Conservation (phyloP, 495 filamentous ascomycete species). For the Penicillium argentinense region DNA sequence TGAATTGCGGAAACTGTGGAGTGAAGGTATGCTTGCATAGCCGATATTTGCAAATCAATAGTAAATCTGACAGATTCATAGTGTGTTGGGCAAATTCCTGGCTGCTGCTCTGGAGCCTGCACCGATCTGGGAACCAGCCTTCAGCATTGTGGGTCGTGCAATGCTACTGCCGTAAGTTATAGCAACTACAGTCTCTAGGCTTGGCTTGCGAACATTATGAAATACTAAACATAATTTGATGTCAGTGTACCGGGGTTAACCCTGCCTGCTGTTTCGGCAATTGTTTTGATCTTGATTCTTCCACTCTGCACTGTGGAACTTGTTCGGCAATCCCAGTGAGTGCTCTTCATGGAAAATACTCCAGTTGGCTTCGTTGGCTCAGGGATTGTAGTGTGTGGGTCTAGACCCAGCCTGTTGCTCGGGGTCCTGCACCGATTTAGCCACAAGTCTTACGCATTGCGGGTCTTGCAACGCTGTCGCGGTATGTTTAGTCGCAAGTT, state of each 20-base stretch:
- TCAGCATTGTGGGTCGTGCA: slow-evolving; percentile 15
- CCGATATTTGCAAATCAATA: background rate
- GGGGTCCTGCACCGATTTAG: slow-evolving; percentile 10
- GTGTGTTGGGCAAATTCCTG: slow-evolving; percentile 16
- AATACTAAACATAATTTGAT: too few species aligned
- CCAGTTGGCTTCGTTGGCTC: background rate
- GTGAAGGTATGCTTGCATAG: slow-evolving; percentile 3
- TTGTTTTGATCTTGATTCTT: slow-evolving; percentile 13
- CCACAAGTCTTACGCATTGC: slow-evolving; percentile 5
- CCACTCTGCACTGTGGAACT: slow-evolving; percentile 8
- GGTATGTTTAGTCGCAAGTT: too few species aligned
- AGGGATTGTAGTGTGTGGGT: background rate
- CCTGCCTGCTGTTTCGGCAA: slow-evolving; percentile 17
- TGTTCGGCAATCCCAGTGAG: slow-evolving; percentile 12
- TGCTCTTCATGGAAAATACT: background rate
- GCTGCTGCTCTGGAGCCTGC: slow-evolving; percentile 20
- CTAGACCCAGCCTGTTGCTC: slow-evolving; percentile 13
- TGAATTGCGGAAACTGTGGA: slow-evolving; percentile 19
- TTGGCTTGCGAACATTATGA: background rate
- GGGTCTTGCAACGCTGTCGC: slow-evolving; percentile 10
- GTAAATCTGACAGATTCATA: background rate
- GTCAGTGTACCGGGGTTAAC: slow-evolving; percentile 13
- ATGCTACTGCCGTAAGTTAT: slow-evolving; percentile 7
- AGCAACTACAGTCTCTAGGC: too few species aligned
- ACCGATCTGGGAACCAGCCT: slow-evolving; percentile 8